These are phyloP conservation scores for Lepidium sativum DNA, from an alignment of 345 rosid genomes.

Conservation along the genomic window DNA sequence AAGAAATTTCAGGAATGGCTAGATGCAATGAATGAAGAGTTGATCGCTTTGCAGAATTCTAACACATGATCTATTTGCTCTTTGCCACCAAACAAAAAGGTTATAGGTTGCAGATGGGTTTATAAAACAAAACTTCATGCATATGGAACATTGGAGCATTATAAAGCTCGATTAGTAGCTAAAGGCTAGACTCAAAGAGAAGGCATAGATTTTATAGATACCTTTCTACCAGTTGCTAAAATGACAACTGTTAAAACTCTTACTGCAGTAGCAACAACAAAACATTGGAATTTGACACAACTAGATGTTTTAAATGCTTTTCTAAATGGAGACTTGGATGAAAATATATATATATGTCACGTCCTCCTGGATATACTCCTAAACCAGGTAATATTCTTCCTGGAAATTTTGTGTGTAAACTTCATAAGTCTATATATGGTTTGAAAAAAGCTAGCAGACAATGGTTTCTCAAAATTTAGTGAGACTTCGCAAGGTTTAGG, in stretches of 20 bases:
- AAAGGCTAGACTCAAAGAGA: background rate
- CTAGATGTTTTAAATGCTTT: background rate
- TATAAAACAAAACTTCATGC: too few species aligned
- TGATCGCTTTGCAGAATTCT: background rate
- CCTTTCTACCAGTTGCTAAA: background rate
- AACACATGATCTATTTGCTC: background rate
- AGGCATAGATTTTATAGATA: background rate
- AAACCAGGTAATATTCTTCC: background rate
- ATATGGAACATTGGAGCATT: too few species aligned
- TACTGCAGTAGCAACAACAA: background rate
- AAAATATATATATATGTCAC: background rate
- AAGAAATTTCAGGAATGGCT: too few species aligned
- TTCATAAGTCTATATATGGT: background rate
- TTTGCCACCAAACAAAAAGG: background rate
- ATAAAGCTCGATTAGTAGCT: too few species aligned
- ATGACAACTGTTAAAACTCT: background rate
- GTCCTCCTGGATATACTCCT: background rate
- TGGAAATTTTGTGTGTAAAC: background rate
- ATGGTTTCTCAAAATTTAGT: background rate
- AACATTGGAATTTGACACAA: background rate
- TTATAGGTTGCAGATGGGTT: background rate
- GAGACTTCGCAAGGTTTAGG: too few species aligned
- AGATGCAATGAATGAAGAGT: too few species aligned
- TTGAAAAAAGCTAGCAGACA: background rate
- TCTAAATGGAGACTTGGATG: background rate